Percentiles rank a stretch among this genome's conserved stretches.
Conservation (phyloP, 805 yeast species). For the Nakazawaea peltata region DNA sequence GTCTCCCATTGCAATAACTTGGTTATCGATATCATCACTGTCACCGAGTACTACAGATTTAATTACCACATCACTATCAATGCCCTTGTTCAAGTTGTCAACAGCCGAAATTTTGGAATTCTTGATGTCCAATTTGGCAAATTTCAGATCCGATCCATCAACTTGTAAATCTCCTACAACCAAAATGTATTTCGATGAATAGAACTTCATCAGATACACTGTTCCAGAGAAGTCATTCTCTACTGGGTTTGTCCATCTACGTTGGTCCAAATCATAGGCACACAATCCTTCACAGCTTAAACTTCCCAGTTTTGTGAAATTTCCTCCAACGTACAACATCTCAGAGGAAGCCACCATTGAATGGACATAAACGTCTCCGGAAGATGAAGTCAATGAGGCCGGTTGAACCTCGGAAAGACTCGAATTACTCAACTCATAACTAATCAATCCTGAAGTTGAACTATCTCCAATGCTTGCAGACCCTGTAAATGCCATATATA, state of each 20-base stretch:
- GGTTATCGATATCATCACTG: slow-evolving; percentile 27
- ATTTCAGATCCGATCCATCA: slow-evolving; percentile 27
- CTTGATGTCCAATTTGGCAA: slow-evolving; percentile 48
- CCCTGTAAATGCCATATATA: not conserved
- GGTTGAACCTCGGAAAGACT: slow-evolving; percentile 40
- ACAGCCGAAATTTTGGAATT: slow-evolving; percentile 19
- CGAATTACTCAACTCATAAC: slow-evolving; percentile 39
- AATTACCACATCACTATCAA: slow-evolving; percentile 30
- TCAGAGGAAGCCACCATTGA: slow-evolving; percentile 32
- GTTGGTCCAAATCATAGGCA: slow-evolving; percentile 44
- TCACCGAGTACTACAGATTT: slow-evolving; percentile 39
- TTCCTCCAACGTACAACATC: slow-evolving; percentile 57
- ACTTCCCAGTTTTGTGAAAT: slow-evolving; percentile 51
- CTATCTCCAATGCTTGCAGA: not conserved
- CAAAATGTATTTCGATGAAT: slow-evolving; percentile 27
- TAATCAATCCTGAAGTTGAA: too few species aligned
- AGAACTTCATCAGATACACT: slow-evolving; percentile 45
- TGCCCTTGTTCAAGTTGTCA: slow-evolving; percentile 18
- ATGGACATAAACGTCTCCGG: slow-evolving; percentile 30
- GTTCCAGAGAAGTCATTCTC: slow-evolving; percentile 35
- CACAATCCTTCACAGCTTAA: slow-evolving; percentile 58
- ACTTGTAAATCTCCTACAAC: slow-evolving; percentile 46
- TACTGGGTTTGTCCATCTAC: slow-evolving; percentile 46
- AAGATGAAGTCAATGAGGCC: slow-evolving; percentile 29
- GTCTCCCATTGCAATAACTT: slow-evolving; percentile 34